phyloP scores from a whole-genome alignment of 2,329 filamentous ascomycete genomes.

The Blumeria hordei region DNA sequence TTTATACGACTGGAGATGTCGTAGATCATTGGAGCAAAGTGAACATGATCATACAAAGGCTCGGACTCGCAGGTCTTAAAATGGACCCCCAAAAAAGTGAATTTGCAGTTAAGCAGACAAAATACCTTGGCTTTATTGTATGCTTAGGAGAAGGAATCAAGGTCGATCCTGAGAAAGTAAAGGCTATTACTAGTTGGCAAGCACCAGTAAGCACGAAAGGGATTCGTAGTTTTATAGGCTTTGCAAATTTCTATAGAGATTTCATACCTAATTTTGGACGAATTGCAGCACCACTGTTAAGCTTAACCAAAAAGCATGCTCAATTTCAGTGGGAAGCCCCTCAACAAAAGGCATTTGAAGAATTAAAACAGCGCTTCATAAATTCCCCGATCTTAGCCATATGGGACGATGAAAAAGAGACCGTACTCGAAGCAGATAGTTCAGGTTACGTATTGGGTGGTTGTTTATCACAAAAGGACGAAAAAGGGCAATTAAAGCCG shows the following conservation, averaged over 20 bases:
- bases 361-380: not conserved
- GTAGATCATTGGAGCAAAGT: not conserved
- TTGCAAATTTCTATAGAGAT: not conserved
- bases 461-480: not conserved
- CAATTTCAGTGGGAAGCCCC: not conserved
- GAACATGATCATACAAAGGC: not conserved
- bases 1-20: not conserved
- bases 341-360: not conserved
- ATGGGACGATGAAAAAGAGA: not conserved
- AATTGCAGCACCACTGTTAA: not conserved
- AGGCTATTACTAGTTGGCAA: not conserved
- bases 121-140: not conserved
- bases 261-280: not conserved
- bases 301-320: not conserved
- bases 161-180: not conserved
- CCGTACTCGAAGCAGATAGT: not conserved
- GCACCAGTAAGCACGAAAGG: not conserved
- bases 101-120: not conserved
- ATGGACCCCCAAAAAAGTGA: not conserved
- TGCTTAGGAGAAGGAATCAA: not conserved
- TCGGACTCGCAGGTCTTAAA: not conserved
- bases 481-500: not conserved
- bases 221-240: not conserved
- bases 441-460: not conserved
- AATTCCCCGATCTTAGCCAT: not conserved